A percentile compares a stretch with the other conserved stretches of the same genome.
Evolutionary conservation across 2,329 filamentous ascomycete species (phyloP).

Genomic region (Calonectria pseudoturangicola): DNA sequence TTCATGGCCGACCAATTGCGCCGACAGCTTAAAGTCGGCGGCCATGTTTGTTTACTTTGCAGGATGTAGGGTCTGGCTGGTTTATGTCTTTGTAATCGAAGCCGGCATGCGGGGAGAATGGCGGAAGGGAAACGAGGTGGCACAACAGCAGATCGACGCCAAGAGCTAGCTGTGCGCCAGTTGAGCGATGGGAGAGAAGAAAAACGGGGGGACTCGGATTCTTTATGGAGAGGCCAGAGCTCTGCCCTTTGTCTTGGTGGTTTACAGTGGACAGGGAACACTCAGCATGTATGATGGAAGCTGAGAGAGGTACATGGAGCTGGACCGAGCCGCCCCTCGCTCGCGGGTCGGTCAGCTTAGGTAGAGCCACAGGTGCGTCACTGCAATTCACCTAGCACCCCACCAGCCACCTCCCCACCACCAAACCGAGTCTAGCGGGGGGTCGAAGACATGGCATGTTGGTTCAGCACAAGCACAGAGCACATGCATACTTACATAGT

Average conservation of each 20-base stretch:
- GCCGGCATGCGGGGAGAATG: conserved; percentile 27
- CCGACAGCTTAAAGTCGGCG: conserved; percentile 94
- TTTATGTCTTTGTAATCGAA: conserved; percentile 26
- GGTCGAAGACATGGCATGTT: background rate
- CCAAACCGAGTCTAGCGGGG: conserved; percentile 13
- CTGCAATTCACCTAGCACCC: conserved; percentile 28
- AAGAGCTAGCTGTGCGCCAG: conserved; percentile 6
- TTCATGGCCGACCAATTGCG: conserved; percentile 90
- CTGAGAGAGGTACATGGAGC: conserved; percentile 49
- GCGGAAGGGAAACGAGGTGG: conserved; percentile 19
- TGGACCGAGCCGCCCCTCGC: conserved; percentile 40
- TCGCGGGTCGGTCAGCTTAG: conserved; percentile 40
- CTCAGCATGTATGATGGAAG: conserved; percentile 56
- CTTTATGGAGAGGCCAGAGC: background rate
- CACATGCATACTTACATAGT: too few species aligned
- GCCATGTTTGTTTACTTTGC: conserved; percentile 59
- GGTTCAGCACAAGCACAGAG: too few species aligned
- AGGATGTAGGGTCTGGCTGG: conserved; percentile 59
- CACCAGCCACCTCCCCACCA: conserved; percentile 50
- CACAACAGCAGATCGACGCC: background rate
- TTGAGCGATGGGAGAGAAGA: background rate
- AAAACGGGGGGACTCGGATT: background rate
- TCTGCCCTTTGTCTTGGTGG: background rate
- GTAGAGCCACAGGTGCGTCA: conserved; percentile 54
- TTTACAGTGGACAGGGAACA: conserved; percentile 3